A percentile compares a stretch with the other conserved stretches of the same genome.
Conservation (phyloP, 495 filamentous ascomycete genomes). For the Extremus antarcticus region DNA sequence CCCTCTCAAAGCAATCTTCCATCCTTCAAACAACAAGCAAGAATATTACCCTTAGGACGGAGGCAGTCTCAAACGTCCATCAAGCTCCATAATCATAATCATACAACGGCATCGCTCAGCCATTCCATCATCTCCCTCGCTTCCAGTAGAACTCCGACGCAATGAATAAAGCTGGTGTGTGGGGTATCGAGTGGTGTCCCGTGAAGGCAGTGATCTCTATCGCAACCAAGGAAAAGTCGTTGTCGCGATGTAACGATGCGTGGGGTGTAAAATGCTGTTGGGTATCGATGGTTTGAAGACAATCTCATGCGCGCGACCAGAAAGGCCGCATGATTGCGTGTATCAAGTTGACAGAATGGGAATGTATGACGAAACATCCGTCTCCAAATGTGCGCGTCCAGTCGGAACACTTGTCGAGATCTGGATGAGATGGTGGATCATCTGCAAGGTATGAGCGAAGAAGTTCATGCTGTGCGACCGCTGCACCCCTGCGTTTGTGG, state of each 20-base stretch:
- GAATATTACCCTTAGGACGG: neutral
- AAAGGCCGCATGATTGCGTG: no score
- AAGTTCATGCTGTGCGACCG: neutral
- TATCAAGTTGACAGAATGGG: neutral
- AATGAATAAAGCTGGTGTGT: neutral
- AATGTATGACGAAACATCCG: neutral
- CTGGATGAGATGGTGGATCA: constrained; percentile 1
- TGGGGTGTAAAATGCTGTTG: neutral
- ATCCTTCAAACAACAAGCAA: neutral
- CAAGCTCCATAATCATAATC: neutral
- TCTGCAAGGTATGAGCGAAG: neutral
- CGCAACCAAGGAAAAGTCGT: neutral
- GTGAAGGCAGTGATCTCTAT: constrained; percentile 2
- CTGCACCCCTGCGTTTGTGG: neutral
- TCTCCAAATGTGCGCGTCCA: neutral
- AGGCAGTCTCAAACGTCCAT: neutral
- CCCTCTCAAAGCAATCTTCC: neutral
- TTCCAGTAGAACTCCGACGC: neutral
- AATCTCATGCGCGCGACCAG: no score
- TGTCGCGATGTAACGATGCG: neutral
- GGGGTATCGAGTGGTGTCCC: neutral
- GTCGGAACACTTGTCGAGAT: constrained; percentile 3
- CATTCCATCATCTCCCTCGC: neutral
- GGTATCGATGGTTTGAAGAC: constrained; percentile 8
- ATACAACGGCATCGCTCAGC: neutral